Conservation (phyloP, 2,329 filamentous ascomycete species). For the Diaporthe capsici region DNA sequence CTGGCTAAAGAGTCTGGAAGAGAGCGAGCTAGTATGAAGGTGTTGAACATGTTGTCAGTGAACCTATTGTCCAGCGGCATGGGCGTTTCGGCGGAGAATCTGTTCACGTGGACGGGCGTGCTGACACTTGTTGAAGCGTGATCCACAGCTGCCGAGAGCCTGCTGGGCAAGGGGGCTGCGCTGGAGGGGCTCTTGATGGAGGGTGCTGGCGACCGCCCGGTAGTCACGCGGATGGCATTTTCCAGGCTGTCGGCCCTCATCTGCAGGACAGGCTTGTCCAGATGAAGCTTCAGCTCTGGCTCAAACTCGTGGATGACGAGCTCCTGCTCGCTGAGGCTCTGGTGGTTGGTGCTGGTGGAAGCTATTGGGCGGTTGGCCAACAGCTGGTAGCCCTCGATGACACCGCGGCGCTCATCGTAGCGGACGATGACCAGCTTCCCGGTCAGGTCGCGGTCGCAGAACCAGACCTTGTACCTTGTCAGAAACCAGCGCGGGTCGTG, state of each 20-base stretch:
- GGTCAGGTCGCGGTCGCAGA: conserved; percentile 79
- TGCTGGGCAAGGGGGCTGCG: conserved; percentile 14
- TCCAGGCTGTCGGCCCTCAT: conserved; percentile 57
- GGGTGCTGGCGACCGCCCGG: conserved; percentile 30
- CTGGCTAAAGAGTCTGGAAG: conserved; percentile 54
- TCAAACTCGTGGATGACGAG: conserved; percentile 81
- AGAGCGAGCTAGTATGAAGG: conserved; percentile 76
- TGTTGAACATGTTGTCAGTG: conserved; percentile 71
- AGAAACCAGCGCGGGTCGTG: conserved; percentile 91
- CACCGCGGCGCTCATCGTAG: conserved; percentile 79
- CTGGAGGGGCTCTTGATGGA: conserved; percentile 2
- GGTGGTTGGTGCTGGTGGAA: conserved; percentile 58
- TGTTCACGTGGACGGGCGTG: conserved; percentile 45
- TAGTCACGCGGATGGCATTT: conserved; percentile 41
- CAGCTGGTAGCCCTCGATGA: conserved; percentile 85
- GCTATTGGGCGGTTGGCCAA: conserved; percentile 69
- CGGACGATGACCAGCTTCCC: conserved; percentile 83
- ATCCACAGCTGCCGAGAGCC: background rate
- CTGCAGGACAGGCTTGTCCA: conserved; percentile 78
- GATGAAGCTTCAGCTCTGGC: conserved; percentile 78
- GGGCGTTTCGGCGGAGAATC: conserved; percentile 65
- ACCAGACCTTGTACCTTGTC: conserved; percentile 85
- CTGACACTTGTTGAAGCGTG: background rate
- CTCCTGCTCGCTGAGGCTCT: conserved; percentile 70
- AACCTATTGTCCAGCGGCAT: conserved; percentile 63